phyloP scores from a whole-genome alignment of 2,329 filamentous ascomycete genomes.

The Nakataea oryzae region DNA sequence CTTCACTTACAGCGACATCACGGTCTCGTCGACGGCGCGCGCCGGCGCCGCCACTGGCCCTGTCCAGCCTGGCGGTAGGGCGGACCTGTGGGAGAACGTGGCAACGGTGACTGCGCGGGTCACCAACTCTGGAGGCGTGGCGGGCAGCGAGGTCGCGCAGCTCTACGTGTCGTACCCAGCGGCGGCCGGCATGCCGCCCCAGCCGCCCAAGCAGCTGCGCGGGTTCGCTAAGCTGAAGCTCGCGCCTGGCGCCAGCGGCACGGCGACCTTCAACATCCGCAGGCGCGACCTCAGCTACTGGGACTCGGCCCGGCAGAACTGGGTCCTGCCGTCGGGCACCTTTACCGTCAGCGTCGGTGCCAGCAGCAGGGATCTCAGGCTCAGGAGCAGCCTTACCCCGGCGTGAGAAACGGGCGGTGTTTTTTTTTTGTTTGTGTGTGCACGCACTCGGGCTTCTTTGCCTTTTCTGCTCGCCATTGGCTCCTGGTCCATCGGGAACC shows the following conservation, averaged over 20 bases:
- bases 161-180: conserved; percentile 38
- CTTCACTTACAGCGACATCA: conserved; percentile 48
- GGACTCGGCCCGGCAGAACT: conserved; percentile 49
- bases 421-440: too few relatives aligned
- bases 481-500: neutral
- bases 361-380: conserved; percentile 33
- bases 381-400: conserved; percentile 17
- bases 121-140: conserved; percentile 50
- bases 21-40: conserved; percentile 23
- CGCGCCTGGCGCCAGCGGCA: conserved; percentile 31
- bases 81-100: conserved; percentile 33
- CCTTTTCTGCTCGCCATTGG: neutral
- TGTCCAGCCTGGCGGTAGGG: conserved; percentile 29
- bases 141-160: conserved; percentile 58
- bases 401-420: neutral
- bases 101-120: conserved; percentile 47
- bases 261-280: conserved; percentile 40
- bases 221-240: conserved; percentile 52
- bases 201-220: conserved; percentile 41
- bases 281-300: conserved; percentile 55
- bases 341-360: conserved; percentile 32
- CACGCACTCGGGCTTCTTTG: too few relatives aligned
- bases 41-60: conserved; percentile 28
- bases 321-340: conserved; percentile 38
- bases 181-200: conserved; percentile 18